A percentile compares a stretch with the other conserved stretches of the same genome.
Evolutionary conservation across 2,329 filamentous ascomycete genomes (phyloP).

Genomic region (Graphilbum fragrans): DNA sequence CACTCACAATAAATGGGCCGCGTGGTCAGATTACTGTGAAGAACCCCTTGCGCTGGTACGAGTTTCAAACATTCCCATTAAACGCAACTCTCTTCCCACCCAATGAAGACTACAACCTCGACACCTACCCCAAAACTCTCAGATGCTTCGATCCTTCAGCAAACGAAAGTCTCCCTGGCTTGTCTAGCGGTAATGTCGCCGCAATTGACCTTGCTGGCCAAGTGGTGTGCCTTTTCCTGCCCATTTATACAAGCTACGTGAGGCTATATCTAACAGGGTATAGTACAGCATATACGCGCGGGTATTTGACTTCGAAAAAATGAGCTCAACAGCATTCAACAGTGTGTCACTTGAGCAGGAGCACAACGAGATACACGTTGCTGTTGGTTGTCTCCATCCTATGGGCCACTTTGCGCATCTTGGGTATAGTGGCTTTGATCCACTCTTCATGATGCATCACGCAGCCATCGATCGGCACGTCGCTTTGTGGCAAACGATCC

Average conservation of each 20-base stretch:
- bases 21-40: conserved; percentile 12
- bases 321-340: conserved; percentile 21
- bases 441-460: conserved; percentile 34
- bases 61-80: conserved; percentile 28
- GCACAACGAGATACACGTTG: conserved; percentile 24
- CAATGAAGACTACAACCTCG: conserved; percentile 13
- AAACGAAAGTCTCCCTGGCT: conserved; percentile 21
- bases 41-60: conserved; percentile 37
- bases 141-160: conserved; percentile 20
- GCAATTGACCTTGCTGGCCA: conserved; percentile 23
- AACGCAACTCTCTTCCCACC: conserved; percentile 14
- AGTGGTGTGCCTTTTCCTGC: conserved; percentile 23
- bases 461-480: conserved; percentile 45
- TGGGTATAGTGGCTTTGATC: conserved; percentile 25
- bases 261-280: too few relatives aligned
- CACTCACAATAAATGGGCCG: conserved; percentile 6
- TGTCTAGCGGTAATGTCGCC: conserved; percentile 23
- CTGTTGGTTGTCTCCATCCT: conserved; percentile 18
- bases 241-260: neutral
- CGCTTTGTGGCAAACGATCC: conserved; percentile 26
- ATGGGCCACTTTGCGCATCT: conserved; percentile 17
- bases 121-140: conserved; percentile 19
- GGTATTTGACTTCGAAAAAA: conserved; percentile 20
- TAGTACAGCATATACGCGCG: conserved; percentile 25
- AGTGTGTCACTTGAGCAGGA: conserved; percentile 25